A percentile compares a stretch with the other conserved stretches of the same genome.
Conservation (phyloP, 495 filamentous ascomycete genomes). For the Sordaria brevicollis region DNA sequence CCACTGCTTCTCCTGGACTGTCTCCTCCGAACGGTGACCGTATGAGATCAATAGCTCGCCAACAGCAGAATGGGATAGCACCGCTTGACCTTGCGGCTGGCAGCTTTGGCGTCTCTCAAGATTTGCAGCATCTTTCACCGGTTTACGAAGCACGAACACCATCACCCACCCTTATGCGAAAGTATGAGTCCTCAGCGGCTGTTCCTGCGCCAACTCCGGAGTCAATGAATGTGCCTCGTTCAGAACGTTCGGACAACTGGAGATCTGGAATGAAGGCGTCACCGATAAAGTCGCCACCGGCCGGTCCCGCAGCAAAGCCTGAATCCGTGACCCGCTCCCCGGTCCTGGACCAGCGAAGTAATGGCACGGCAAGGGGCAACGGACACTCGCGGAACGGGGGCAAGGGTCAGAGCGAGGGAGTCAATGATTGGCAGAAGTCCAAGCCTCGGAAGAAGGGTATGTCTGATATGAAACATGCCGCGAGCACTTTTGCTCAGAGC, state of each 20-base stretch:
- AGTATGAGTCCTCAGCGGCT: constrained; percentile 20
- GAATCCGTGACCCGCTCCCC: constrained; percentile 15
- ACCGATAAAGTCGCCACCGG: constrained; percentile 6
- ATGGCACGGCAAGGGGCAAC: constrained; percentile 27
- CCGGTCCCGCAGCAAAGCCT: constrained; percentile 10
- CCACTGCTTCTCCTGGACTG: constrained; percentile 11
- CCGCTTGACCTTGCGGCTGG: constrained; percentile 36
- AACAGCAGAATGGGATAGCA: constrained; percentile 31
- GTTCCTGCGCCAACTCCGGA: background rate
- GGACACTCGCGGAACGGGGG: constrained; percentile 33
- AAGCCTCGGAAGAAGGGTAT: constrained; percentile 38
- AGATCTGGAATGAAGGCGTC: constrained; percentile 8
- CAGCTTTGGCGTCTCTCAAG: constrained; percentile 20
- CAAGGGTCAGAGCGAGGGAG: constrained; percentile 39
- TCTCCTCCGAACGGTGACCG: constrained; percentile 12
- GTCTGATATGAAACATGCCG: constrained; percentile 22
- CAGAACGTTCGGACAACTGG: constrained; percentile 4
- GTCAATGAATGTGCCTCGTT: constrained; percentile 4
- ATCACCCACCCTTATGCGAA: constrained; percentile 33
- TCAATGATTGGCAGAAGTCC: constrained; percentile 38
- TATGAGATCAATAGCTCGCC: constrained; percentile 22
- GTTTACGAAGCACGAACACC: constrained; percentile 45
- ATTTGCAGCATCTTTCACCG: constrained; percentile 41
- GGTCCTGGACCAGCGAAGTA: constrained; percentile 22
- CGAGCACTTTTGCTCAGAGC: constrained; percentile 25